Evolutionary conservation across 352 stramenopile genomes (phyloP).

Genomic region (Globisporangium camurandrum): DNA sequence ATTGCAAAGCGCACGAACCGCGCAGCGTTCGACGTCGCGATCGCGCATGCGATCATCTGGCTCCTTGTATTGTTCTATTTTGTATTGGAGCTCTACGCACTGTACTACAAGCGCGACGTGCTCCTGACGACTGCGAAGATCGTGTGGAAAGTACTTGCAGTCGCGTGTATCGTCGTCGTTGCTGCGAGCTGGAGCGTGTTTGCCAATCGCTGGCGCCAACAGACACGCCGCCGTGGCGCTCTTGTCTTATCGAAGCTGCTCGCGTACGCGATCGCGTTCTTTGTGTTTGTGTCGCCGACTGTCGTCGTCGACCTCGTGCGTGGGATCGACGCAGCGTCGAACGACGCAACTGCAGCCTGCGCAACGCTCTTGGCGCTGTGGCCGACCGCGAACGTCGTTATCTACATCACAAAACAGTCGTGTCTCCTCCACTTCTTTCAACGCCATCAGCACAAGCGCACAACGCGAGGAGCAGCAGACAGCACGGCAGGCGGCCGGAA

Average conservation of each 20-base stretch:
- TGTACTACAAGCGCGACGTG: slow-evolving; percentile 36
- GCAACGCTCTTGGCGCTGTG: slow-evolving; percentile 63
- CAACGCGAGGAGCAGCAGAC: too few species aligned
- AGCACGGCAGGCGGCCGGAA: too few species aligned
- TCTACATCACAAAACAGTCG: slow-evolving; percentile 64
- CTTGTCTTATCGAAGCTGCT: slow-evolving; percentile 76
- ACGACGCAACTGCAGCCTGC: slow-evolving; percentile 25
- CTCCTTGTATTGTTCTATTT: slow-evolving; percentile 71
- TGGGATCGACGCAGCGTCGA: slow-evolving; percentile 29
- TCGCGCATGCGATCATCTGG: slow-evolving; percentile 75
- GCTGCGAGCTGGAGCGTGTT: slow-evolving; percentile 54
- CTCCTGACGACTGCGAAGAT: slow-evolving; percentile 50
- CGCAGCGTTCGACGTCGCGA: slow-evolving; percentile 58
- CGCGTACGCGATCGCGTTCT: slow-evolving; percentile 71
- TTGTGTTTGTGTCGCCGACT: slow-evolving; percentile 63
- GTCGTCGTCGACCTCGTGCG: slow-evolving; percentile 55
- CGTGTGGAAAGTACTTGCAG: slow-evolving; percentile 65
- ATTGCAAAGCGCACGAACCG: slow-evolving; percentile 54
- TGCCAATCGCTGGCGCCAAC: slow-evolving; percentile 37
- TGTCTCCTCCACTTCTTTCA: slow-evolving; percentile 54
- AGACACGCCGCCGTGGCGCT: slow-evolving; percentile 28
- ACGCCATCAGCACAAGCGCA: slow-evolving; percentile 14
- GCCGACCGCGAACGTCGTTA: slow-evolving; percentile 69
- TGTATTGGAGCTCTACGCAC: slow-evolving; percentile 62
- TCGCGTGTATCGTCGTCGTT: slow-evolving; percentile 52